Conservation (phyloP, 129 eudicot genomes). For the Pulicaria dysenterica region DNA sequence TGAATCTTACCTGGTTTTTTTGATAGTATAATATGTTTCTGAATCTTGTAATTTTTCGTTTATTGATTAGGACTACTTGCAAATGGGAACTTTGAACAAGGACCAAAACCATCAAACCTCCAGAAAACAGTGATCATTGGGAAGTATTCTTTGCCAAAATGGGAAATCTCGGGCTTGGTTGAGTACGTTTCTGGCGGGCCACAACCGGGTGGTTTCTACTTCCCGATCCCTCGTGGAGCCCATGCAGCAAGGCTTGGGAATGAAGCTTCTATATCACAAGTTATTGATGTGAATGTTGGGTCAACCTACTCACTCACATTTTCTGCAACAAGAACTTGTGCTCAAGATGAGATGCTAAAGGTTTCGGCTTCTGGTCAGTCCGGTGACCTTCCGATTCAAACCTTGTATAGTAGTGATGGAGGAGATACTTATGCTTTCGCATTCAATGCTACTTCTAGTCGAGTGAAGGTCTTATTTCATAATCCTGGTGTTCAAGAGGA, state of each 20-base stretch:
- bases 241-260: constrained; percentile 74
- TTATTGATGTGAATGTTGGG: constrained; percentile 41
- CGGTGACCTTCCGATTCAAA: constrained; percentile 63
- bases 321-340: constrained; percentile 76
- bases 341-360: constrained; percentile 65
- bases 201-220: constrained; percentile 65
- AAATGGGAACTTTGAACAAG: constrained; percentile 73
- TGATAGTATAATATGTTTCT: not conserved
- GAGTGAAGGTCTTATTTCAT: constrained; percentile 54
- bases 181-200: constrained; percentile 70
- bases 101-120: constrained; percentile 55
- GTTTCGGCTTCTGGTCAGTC: constrained; percentile 49
- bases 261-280: constrained; percentile 65
- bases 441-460: constrained; percentile 42
- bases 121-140: constrained; percentile 58
- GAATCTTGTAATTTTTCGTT: not conserved
- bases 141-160: constrained; percentile 58
- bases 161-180: constrained; percentile 58
- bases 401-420: constrained; percentile 64
- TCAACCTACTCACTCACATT: constrained; percentile 54
- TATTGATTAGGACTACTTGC: constrained; percentile 40
- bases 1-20: not conserved
- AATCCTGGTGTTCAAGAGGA: constrained; percentile 75
- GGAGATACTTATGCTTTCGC: constrained; percentile 80
- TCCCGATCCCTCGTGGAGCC: constrained; percentile 58